Evolutionary conservation across 352 stramenopile species (phyloP), one percentile per base, ranked within the genome.

Genomic region (Globisporangium solare): DNA sequence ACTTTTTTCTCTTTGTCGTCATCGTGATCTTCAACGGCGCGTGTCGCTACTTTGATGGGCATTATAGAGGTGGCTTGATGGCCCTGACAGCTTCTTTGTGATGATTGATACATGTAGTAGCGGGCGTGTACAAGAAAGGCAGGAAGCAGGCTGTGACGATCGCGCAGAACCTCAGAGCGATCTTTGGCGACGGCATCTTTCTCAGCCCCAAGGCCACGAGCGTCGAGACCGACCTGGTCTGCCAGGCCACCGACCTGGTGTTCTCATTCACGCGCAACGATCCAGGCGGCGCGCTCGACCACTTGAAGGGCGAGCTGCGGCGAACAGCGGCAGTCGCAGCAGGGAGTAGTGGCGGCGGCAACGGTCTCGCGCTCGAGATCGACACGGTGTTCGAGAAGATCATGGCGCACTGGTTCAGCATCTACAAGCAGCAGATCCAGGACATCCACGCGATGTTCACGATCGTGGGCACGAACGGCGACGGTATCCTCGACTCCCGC

Each of bases 21-120:
- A 67, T 89, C 35, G 83, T 92, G 22, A 73, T 92, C 20, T 92
- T 88, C 52, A 88, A 89, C 51, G 79, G 81, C 89, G 72, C 49
- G 66, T 53, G 5, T 48, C 18, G 39, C 27, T 8, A 10, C 27
- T 35, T 35, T 35, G 27, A 35, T 35, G 5, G 10, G 27, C 27
- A 10, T 8, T 7, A 35, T n/a, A n/a, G n/a, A n/a, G n/a, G 58
- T 32, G 27, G 50, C 35, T 3, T 68, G 13, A 15, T 60, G 20
- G 10, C 18, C 12, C 39, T n/a, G 17, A 43, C 39, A 15, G n/a
- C n/a, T 64, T 6, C 52, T 49, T 15, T 47, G 32, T 56, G 8
- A 18, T 49, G 39, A 58, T 22, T 3, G 10, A 35, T 35, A 35
- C n/a, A n/a, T n/a, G n/a, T 10, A 6, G 7, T 39, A 89, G 79